Conservation (phyloP, 306 rosid species). For the Macrotyloma uniflorum region DNA sequence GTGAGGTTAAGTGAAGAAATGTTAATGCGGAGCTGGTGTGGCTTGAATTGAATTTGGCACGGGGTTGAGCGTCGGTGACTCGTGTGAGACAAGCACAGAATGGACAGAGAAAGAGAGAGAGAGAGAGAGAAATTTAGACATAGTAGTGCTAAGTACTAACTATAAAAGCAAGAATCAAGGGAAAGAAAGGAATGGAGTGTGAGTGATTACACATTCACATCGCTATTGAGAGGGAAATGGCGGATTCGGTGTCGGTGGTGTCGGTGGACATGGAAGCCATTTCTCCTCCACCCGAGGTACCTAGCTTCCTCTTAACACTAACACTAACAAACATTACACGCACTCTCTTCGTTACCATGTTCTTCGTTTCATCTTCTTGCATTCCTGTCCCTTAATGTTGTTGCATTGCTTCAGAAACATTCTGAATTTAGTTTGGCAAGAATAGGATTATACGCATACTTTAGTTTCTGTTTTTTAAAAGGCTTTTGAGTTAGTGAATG, state of each 20-base stretch:
- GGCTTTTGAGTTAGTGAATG: not conserved
- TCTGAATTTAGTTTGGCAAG: not conserved
- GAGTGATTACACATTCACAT: slow-evolving; percentile 20
- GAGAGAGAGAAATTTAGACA: not conserved
- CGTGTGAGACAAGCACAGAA: slow-evolving; percentile 49
- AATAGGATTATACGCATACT: not conserved
- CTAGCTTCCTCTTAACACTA: not conserved
- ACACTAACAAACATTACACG: no score
- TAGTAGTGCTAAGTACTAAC: no score
- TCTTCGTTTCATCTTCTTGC: not conserved
- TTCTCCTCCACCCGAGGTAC: slow-evolving; percentile 77
- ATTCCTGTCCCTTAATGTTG: not conserved
- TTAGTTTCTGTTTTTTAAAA: not conserved
- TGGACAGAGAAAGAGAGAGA: not conserved
- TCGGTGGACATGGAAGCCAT: slow-evolving; percentile 82
- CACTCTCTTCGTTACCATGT: no score
- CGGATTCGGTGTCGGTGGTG: slow-evolving; percentile 90
- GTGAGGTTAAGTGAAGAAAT: slow-evolving; percentile 38
- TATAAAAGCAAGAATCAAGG: slow-evolving; percentile 42
- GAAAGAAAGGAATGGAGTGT: slow-evolving; percentile 9
- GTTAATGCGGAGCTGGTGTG: slow-evolving; percentile 61
- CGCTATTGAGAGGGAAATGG: slow-evolving; percentile 47
- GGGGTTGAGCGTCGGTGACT: slow-evolving; percentile 89
- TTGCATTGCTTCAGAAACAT: slow-evolving; percentile 19
- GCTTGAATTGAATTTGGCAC: slow-evolving; percentile 1